Base-by-base conservation (phyloP, 1,284 basidiomycete genomes). In the Megacollybia platyphylla region DNA sequence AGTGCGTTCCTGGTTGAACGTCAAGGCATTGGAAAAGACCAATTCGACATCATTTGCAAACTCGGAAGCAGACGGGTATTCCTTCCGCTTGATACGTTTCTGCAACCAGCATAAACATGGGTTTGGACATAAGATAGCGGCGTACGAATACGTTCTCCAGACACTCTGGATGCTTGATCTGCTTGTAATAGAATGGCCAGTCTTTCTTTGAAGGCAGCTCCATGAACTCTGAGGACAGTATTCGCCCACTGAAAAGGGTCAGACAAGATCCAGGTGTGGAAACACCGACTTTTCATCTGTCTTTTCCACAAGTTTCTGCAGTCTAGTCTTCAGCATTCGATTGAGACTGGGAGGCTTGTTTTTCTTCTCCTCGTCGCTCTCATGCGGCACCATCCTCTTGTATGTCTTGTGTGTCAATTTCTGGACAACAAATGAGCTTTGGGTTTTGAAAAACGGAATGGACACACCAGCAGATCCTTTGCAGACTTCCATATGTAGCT, bases 1-100 rank as follows among this genome's bases (percentile, higher is more conserved):
- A 17, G 79, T 85, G 52, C 81, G 71, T 18, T 88, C 86, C 51
- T 73, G 75, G 51, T 88, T 88, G 61, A 87, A 88, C 41, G 71
- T 62, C 58, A 89, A 70, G 2, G 92, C 92, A 57, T 97, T 97
- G n/a, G 77, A 74, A 62, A 92, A 94, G 38, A 96, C 84, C 36
- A 90, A 73, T 54, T 92, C 88, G 5, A 92, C 81, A 50, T 96
- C 92, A 26, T 76, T 74, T 41, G 84, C 83, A 55, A 93, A 91
- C 31, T 86, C 79, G 4, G 73, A 65, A 1, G 77, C 63, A 1
- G 69, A 69, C 26, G 55, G 50, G 51, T 88, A 88, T 50, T 83
- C 80, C 55, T 86, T 87, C 43, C 73, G 72, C 54, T 86, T 85
- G 49, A 88, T 63, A 38, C 68, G 73, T 76, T 80, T 85, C 85